Conservation (phyloP, 441 rosid genomes). For the Lepidium campestre region DNA sequence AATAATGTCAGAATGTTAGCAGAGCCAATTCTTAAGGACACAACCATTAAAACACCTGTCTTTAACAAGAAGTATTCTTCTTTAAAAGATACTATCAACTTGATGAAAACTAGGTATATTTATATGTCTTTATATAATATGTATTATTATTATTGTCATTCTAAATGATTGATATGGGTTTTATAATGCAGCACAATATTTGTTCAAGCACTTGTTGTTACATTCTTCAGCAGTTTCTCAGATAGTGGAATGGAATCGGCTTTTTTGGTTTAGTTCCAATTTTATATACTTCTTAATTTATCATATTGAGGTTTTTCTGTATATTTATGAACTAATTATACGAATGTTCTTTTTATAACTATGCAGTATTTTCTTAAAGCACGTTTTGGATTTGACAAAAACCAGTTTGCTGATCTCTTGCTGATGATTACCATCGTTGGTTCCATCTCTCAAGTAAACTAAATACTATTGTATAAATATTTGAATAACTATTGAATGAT, state of each 20-base stretch:
- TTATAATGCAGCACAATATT: conserved; percentile 52
- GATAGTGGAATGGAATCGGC: conserved; percentile 63
- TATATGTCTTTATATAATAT: not conserved
- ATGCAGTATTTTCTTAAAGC: conserved; percentile 87
- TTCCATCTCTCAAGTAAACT: conserved; percentile 57
- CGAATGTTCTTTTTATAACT: not conserved
- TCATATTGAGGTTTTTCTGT: not conserved
- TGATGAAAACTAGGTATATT: conserved; percentile 57
- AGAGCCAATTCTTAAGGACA: conserved; percentile 48
- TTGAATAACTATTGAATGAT: not conserved
- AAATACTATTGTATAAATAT: not conserved
- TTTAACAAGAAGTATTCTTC: conserved; percentile 28
- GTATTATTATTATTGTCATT: not conserved
- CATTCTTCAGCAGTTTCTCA: conserved; percentile 69
- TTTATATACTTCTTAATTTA: not conserved
- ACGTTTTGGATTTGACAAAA: conserved; percentile 74
- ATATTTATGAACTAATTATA: not conserved
- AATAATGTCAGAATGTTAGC: conserved; percentile 12
- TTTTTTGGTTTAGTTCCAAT: conserved; percentile 38
- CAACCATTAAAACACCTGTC: conserved; percentile 8
- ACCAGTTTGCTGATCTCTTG: conserved; percentile 76
- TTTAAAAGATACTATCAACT: conserved; percentile 35
- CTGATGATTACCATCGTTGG: conserved; percentile 44
- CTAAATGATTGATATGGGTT: not conserved
- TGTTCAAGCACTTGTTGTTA: conserved; percentile 59